Evolutionary conservation across 768 basidiomycete genomes (phyloP).

Genomic region (Tricholoma furcatifolium): DNA sequence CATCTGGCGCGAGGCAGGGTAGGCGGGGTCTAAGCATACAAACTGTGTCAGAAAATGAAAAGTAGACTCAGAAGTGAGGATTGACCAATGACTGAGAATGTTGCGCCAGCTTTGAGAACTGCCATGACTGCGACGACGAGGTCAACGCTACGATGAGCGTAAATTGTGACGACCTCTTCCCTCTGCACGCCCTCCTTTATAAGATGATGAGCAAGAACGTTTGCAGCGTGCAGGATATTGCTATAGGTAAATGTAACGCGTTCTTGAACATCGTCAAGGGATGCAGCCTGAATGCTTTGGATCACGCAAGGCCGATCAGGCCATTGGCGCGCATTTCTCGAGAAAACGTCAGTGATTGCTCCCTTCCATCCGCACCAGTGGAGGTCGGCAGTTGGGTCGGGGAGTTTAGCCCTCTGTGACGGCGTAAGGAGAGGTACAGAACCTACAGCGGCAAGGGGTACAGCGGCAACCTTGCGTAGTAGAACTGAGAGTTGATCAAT

Average conservation of each 20-base stretch:
- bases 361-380: conserved; percentile 99
- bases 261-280: conserved; percentile 45
- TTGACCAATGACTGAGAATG: conserved; percentile 95
- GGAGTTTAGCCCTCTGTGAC: conserved; percentile 66
- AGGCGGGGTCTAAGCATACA: conserved; percentile 78
- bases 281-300: conserved; percentile 58
- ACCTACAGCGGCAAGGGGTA: conserved; percentile 71
- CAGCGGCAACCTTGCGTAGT: conserved; percentile 65
- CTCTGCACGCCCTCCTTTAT: conserved; percentile 81
- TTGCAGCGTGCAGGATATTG: conserved; percentile 80
- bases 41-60: background rate
- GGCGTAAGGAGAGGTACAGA: conserved; percentile 79
- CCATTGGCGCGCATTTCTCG: conserved; percentile 73
- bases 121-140: conserved; percentile 97
- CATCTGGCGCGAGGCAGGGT: conserved; percentile 89
- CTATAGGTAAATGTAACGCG: conserved; percentile 71
- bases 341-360: conserved; percentile 94
- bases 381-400: conserved; percentile 83
- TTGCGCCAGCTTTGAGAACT: conserved; percentile 91
- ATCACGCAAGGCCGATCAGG: conserved; percentile 90
- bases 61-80: conserved; percentile 5
- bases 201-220: conserved; percentile 88
- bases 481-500: conserved; percentile 85
- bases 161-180: conserved; percentile 98
- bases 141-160: conserved; percentile 94